Conservation (phyloP, 495 filamentous ascomycete genomes). For the Eremomyces bilateralis region DNA sequence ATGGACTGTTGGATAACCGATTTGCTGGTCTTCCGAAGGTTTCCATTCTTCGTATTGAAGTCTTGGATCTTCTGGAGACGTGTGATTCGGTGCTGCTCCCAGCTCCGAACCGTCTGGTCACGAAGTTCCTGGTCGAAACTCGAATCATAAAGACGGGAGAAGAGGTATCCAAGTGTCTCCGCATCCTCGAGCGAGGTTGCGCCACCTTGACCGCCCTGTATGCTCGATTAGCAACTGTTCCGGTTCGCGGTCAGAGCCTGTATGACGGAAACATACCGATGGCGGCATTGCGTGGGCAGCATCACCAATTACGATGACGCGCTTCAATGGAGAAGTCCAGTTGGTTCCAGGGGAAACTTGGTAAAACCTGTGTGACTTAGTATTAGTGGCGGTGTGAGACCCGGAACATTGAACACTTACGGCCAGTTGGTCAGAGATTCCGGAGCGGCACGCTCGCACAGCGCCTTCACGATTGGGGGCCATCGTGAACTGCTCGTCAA, state of each 20-base stretch:
- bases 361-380: too few species aligned
- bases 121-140: background rate
- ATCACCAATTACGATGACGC: constrained; percentile 2
- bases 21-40: background rate
- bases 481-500: background rate
- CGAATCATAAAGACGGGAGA: background rate
- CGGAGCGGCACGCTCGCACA: background rate
- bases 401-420: too few species aligned
- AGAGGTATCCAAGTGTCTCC: background rate
- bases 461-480: background rate
- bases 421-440: background rate
- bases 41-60: background rate
- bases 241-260: too few species aligned
- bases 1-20: background rate
- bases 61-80: background rate
- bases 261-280: too few species aligned
- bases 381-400: too few species aligned
- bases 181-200: background rate
- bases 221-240: too few species aligned
- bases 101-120: background rate
- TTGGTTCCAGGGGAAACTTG: background rate
- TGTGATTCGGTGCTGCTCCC: background rate
- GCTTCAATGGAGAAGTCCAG: background rate
- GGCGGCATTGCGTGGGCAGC: constrained; percentile 2
- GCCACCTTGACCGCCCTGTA: constrained; percentile 1